These are phyloP conservation scores for Tricholoma terreum DNA, from an alignment of 768 basidiomycete genomes.

Conservation along the genomic window DNA sequence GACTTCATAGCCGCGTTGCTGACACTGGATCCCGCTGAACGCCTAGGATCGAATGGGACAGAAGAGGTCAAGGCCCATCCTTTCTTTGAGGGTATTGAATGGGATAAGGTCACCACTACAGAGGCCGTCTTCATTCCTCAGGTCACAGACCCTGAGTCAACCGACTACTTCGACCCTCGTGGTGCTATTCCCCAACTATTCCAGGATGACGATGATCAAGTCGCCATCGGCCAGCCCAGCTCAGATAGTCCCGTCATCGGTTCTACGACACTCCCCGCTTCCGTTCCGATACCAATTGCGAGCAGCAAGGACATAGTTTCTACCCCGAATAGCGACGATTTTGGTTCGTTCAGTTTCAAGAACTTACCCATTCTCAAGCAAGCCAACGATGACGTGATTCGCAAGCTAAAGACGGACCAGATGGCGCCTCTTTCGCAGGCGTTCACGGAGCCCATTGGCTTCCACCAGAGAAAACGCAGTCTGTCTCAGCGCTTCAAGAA, in stretches of 20 bases:
- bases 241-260: constrained; percentile 47
- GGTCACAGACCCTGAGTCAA: constrained; percentile 93
- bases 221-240: constrained; percentile 45
- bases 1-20: constrained; percentile 89
- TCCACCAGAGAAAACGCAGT: constrained; percentile 71
- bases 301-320: constrained; percentile 33
- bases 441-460: constrained; percentile 56
- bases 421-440: constrained; percentile 75
- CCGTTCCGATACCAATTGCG: constrained; percentile 39
- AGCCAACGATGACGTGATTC: constrained; percentile 97
- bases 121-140: constrained; percentile 96
- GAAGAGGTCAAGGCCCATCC: constrained; percentile 92
- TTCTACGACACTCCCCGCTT: constrained; percentile 39
- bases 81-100: constrained; percentile 88
- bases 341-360: constrained; percentile 98
- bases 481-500: constrained; percentile 81
- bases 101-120: constrained; percentile 84
- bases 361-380: constrained; percentile 95
- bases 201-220: constrained; percentile 85
- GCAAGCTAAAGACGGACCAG: constrained; percentile 91
- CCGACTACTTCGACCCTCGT: constrained; percentile 98
- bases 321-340: constrained; percentile 78
- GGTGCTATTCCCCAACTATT: constrained; percentile 90
- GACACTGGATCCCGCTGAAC: constrained; percentile 71
- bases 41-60: constrained; percentile 84